phyloP scores from a whole-genome alignment of 169 alveolate species.

The Amoebophrya sp. region DNA sequence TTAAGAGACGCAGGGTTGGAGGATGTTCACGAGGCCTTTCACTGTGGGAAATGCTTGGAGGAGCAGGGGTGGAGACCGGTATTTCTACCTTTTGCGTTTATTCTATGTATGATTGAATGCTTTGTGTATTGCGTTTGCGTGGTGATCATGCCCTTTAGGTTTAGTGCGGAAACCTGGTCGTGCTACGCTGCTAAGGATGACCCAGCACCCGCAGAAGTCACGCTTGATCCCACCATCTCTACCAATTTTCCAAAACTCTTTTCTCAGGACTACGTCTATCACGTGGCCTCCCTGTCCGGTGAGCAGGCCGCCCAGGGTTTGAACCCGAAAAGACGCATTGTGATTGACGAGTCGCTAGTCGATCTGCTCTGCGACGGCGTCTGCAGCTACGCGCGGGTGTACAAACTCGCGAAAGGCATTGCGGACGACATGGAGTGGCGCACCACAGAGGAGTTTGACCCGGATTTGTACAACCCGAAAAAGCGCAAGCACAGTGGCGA shows the following conservation, averaged over 20 bases:
- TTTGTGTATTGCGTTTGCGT: too few relatives aligned
- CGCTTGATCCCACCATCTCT: too few relatives aligned
- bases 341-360: not conserved
- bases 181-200: too few relatives aligned
- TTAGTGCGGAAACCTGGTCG: too few relatives aligned
- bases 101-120: too few relatives aligned
- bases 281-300: not conserved
- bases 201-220: too few relatives aligned
- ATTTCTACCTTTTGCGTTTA: too few relatives aligned
- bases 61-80: not conserved
- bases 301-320: not conserved
- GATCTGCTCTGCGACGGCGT: not conserved
- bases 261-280: not conserved
- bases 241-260: too few relatives aligned
- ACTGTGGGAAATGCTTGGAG: not conserved
- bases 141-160: too few relatives aligned
- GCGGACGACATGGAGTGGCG: not conserved
- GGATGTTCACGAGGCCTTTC: not conserved
- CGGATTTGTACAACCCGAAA: not conserved
- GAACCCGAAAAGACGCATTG: not conserved
- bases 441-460: not conserved
- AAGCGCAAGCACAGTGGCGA: not conserved
- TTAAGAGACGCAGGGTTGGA: not conserved
- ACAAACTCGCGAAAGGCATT: not conserved
- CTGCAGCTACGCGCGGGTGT: not conserved